phyloP scores from a whole-genome alignment of 495 filamentous ascomycete genomes.

The Neurospora intermedia region DNA sequence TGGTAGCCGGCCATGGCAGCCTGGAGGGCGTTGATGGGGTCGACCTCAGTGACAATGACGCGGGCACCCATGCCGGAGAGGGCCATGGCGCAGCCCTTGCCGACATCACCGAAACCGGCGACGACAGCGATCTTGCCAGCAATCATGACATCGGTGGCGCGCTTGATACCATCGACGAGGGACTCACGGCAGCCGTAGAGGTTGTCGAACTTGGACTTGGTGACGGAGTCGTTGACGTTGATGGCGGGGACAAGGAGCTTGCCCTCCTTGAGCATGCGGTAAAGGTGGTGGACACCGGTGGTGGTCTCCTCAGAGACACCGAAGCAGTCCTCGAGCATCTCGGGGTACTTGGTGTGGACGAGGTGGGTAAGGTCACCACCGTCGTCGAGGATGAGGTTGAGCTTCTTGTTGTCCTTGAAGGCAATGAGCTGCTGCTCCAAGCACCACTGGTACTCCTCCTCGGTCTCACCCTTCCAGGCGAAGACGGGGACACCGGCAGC shows the following conservation, averaged over 20 bases:
- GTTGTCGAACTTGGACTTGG: constrained; percentile 99
- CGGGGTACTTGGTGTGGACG: constrained; percentile 95
- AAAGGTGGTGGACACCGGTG: constrained; percentile 98
- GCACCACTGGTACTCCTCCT: constrained; percentile 99
- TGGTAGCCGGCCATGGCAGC: constrained; percentile 95
- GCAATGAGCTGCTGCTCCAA: constrained; percentile 93
- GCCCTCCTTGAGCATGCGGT: constrained; percentile 90
- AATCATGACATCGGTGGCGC: constrained; percentile 99
- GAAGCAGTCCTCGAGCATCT: constrained; percentile 94
- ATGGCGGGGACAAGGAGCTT: constrained; percentile 89
- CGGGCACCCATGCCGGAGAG: constrained; percentile 95
- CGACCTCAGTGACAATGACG: constrained; percentile 92
- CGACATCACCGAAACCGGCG: constrained; percentile 97
- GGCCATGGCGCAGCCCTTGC: constrained; percentile 95
- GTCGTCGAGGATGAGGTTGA: constrained; percentile 98
- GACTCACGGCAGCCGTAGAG: constrained; percentile 99
- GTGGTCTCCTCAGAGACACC: constrained; percentile 99
- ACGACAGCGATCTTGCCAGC: constrained; percentile 97
- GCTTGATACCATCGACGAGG: constrained; percentile 98
- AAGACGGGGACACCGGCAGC: constrained; percentile 92
- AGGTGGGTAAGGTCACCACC: constrained; percentile 95
- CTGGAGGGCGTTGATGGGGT: constrained; percentile 99
- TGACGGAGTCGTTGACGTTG: constrained; percentile 99
- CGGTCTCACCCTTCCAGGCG: constrained; percentile 99
- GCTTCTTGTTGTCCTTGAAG: constrained; percentile 92